Percentiles rank a stretch among this genome's conserved stretches.
Evolutionary conservation across 805 yeast species (phyloP).

Genomic region (Aciculoconidium aculeatum): DNA sequence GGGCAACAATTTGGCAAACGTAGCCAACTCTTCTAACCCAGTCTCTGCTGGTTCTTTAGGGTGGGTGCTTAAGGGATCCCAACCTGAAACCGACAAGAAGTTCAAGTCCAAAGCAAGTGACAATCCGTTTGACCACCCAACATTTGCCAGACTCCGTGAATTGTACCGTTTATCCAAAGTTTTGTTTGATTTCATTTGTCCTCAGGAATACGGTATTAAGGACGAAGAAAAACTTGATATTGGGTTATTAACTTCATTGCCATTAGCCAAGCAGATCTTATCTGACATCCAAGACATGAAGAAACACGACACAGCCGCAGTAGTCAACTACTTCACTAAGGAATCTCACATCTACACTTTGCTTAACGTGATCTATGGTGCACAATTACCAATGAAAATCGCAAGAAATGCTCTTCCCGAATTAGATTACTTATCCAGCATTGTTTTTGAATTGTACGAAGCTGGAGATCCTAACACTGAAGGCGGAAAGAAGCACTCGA

Average conservation of each 20-base stretch:
- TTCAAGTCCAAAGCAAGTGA: slow-evolving; percentile 12
- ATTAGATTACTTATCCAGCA: slow-evolving; percentile 90
- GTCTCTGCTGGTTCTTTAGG: slow-evolving; percentile 63
- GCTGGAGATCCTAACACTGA: slow-evolving; percentile 54
- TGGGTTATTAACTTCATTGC: slow-evolving; percentile 89
- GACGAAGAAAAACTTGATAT: slow-evolving; percentile 93
- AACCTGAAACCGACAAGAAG: slow-evolving; percentile 9
- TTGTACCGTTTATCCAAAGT: slow-evolving; percentile 87
- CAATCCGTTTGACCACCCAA: slow-evolving; percentile 67
- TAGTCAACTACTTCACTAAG: slow-evolving; percentile 88
- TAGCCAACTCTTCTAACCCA: slow-evolving; percentile 15
- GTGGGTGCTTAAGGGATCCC: slow-evolving; percentile 57
- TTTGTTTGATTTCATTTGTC: slow-evolving; percentile 93
- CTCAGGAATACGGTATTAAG: slow-evolving; percentile 97
- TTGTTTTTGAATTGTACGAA: slow-evolving; percentile 89
- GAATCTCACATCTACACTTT: slow-evolving; percentile 95
- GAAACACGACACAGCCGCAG: slow-evolving; percentile 72
- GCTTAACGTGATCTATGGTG: slow-evolving; percentile 83
- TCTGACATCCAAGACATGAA: slow-evolving; percentile 77
- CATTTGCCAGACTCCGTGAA: slow-evolving; percentile 77
- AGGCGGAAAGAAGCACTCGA: slow-evolving; percentile 78
- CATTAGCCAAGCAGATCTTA: slow-evolving; percentile 83
- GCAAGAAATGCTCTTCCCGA: slow-evolving; percentile 95
- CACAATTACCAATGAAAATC: slow-evolving; percentile 91
- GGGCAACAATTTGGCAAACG: slow-evolving; percentile 14